Percentiles rank a stretch among this genome's conserved stretches.
These are phyloP conservation scores for Pyrus betulifolia DNA, from an alignment of 306 rosid genomes.

Conservation along the genomic window DNA sequence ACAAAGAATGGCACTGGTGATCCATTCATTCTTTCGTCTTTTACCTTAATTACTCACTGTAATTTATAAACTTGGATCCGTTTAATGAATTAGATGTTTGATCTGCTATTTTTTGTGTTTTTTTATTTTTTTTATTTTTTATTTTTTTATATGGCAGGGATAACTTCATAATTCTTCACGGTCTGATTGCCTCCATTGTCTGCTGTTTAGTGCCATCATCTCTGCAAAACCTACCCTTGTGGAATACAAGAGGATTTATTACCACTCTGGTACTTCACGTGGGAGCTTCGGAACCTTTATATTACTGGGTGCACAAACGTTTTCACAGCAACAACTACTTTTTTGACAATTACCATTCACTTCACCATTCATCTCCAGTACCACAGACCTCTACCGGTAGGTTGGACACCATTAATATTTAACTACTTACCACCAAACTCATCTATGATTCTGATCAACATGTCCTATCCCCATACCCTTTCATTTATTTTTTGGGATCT, in stretches of 20 bases:
- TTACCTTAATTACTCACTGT: neutral
- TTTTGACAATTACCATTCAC: slow-evolving; percentile 58
- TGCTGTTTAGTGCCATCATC: slow-evolving; percentile 44
- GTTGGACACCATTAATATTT: neutral
- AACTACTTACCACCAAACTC: neutral
- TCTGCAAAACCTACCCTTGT: slow-evolving; percentile 53
- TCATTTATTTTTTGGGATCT: neutral
- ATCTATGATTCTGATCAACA: neutral
- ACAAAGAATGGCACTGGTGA: slow-evolving; percentile 89
- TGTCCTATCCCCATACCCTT: too few relatives aligned
- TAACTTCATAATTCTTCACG: slow-evolving; percentile 77
- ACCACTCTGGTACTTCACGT: slow-evolving; percentile 52
- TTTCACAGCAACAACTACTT: slow-evolving; percentile 46
- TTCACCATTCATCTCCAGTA: slow-evolving; percentile 77
- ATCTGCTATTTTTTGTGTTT: too few relatives aligned
- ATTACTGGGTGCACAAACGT: slow-evolving; percentile 58
- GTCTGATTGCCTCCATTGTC: slow-evolving; percentile 38
- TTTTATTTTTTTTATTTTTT: neutral
- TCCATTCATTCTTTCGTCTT: neutral
- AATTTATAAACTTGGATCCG: too few relatives aligned
- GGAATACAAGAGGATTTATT: slow-evolving; percentile 60
- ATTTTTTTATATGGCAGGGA: slow-evolving; percentile 38
- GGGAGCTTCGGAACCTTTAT: slow-evolving; percentile 79
- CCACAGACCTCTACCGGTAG: slow-evolving; percentile 62
- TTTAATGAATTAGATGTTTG: too few relatives aligned